These are phyloP conservation scores for Paxillus involutus DNA, from an alignment of 768 basidiomycete genomes.

Conservation along the genomic window DNA sequence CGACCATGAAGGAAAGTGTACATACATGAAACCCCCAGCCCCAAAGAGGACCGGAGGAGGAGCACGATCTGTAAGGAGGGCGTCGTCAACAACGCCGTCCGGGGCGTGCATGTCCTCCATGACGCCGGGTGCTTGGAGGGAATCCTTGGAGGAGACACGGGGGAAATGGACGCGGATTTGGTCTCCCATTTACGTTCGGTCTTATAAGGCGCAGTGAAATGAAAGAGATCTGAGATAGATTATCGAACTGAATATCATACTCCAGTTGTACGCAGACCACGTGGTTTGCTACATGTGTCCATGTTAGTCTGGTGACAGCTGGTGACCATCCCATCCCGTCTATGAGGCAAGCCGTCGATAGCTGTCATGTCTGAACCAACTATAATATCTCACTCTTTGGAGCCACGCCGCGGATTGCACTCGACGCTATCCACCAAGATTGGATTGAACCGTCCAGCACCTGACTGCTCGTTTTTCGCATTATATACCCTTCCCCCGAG, in stretches of 20 bases:
- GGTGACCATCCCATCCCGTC: too few species aligned
- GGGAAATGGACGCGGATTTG: constrained; percentile 16
- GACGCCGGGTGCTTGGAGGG: constrained; percentile 13
- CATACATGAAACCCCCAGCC: constrained; percentile 76
- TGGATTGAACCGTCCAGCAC: constrained; percentile 7
- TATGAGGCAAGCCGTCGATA: too few species aligned
- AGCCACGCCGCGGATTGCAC: constrained; percentile 28
- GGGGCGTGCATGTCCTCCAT: constrained; percentile 26
- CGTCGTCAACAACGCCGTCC: constrained; percentile 13
- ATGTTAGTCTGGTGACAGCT: too few species aligned
- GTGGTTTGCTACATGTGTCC: too few species aligned
- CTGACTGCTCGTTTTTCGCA: constrained; percentile 30
- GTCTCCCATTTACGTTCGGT: constrained; percentile 12
- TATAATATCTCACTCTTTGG: constrained; percentile 17
- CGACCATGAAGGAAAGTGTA: constrained; percentile 2
- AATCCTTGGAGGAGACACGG: constrained; percentile 1
- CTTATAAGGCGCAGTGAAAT: not conserved
- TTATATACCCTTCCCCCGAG: constrained; percentile 37
- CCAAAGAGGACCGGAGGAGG: constrained; percentile 61
- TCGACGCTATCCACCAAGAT: constrained; percentile 28
- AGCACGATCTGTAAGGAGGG: constrained; percentile 13
- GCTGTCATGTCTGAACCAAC: constrained; percentile 12
- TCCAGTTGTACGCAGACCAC: too few species aligned
- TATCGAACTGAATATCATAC: too few species aligned
- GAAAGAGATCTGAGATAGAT: too few species aligned